Percentiles rank a stretch among this genome's conserved stretches.
Evolutionary conservation across 352 stramenopile species (phyloP).

Genomic region (Globisporangium uncinulatum): DNA sequence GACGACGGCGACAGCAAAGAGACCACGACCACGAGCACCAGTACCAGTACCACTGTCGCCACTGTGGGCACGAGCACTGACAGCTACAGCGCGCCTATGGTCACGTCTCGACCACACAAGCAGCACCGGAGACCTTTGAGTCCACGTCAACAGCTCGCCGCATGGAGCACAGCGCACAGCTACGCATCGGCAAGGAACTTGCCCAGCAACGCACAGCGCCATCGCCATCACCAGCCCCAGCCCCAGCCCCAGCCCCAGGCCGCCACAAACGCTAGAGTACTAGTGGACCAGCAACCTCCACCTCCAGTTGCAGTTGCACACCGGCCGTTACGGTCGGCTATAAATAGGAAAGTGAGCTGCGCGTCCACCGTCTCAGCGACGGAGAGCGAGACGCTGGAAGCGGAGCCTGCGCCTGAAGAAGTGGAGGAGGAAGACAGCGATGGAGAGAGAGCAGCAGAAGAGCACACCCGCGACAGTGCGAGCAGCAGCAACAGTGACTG

Average conservation of each 20-base stretch:
- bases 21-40: conserved; percentile 5
- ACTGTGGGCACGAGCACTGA: background rate
- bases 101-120: background rate
- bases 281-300: too few relatives aligned
- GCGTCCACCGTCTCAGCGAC: conserved; percentile 32
- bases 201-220: background rate
- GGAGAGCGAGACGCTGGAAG: conserved; percentile 9
- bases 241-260: too few relatives aligned
- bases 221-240: too few relatives aligned
- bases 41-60: background rate
- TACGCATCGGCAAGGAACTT: background rate
- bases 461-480: conserved; percentile 8
- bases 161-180: background rate
- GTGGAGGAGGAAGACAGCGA: conserved; percentile 7
- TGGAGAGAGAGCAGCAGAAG: conserved; percentile 6
- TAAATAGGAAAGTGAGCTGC: conserved; percentile 25
- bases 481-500: conserved; percentile 6
- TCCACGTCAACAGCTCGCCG: background rate
- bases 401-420: too few relatives aligned
- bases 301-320: background rate
- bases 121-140: background rate
- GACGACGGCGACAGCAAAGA: conserved; percentile 3
- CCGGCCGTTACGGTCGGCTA: background rate
- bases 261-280: too few relatives aligned
- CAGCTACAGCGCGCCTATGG: background rate